Conservation (phyloP, 2,329 filamentous ascomycete genomes). For the Epichloe uncinata region DNA sequence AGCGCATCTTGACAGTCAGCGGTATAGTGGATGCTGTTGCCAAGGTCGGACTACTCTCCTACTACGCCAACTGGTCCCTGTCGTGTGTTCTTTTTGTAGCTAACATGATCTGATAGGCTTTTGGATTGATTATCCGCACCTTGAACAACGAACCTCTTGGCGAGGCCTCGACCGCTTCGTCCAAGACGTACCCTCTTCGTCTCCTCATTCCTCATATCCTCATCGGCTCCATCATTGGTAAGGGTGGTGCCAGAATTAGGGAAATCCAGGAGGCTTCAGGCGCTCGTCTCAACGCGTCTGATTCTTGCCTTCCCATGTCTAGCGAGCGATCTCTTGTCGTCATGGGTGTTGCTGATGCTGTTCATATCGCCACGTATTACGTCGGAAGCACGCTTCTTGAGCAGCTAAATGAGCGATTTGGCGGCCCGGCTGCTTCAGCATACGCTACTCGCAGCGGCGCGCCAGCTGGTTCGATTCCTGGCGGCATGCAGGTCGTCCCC, state of each 20-base stretch:
- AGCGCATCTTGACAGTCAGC: constrained; percentile 94
- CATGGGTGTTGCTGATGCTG: constrained; percentile 92
- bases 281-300: constrained; percentile 89
- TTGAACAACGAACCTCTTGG: constrained; percentile 93
- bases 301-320: constrained; percentile 84
- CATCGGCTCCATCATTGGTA: constrained; percentile 97
- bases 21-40: constrained; percentile 92
- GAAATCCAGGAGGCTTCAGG: constrained; percentile 98
- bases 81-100: constrained; percentile 4
- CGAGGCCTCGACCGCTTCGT: constrained; percentile 77
- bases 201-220: constrained; percentile 92
- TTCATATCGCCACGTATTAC: constrained; percentile 98
- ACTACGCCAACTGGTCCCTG: background rate
- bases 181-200: constrained; percentile 93
- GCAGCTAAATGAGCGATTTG: constrained; percentile 92
- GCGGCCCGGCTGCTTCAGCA: constrained; percentile 89
- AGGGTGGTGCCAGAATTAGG: constrained; percentile 92
- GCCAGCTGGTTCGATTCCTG: constrained; percentile 83
- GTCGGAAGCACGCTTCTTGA: constrained; percentile 96
- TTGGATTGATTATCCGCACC: constrained; percentile 94
- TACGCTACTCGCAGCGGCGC: constrained; percentile 92
- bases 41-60: constrained; percentile 48
- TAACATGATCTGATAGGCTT: constrained; percentile 48
- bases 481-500: constrained; percentile 98
- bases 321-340: constrained; percentile 97